Conservation (phyloP, 805 yeast genomes). For the Metschnikowia anglica region DNA sequence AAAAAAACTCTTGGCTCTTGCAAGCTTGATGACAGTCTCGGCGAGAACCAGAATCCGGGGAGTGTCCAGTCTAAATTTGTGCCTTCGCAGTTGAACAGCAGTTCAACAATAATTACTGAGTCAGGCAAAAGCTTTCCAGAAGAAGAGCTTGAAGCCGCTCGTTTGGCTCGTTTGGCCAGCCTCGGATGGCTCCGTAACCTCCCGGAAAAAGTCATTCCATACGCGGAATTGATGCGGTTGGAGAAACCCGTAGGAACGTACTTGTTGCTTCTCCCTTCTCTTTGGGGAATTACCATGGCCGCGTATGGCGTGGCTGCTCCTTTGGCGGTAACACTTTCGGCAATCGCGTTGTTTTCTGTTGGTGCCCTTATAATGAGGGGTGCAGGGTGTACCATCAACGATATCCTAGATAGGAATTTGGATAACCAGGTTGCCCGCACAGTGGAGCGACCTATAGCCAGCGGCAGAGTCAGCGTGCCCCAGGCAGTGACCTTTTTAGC, state of each 20-base stretch:
- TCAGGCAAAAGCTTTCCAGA: slow-evolving; percentile 25
- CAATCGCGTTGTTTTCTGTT: slow-evolving; percentile 67
- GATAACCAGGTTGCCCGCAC: slow-evolving; percentile 89
- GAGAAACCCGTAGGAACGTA: slow-evolving; percentile 97
- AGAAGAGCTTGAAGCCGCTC: slow-evolving; percentile 51
- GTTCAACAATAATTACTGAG: not conserved
- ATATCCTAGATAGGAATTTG: slow-evolving; percentile 76
- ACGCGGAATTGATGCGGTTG: slow-evolving; percentile 85
- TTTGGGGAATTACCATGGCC: slow-evolving; percentile 93
- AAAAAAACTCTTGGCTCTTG: not conserved
- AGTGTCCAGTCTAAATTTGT: not conserved
- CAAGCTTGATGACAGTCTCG: not conserved
- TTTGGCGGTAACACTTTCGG: slow-evolving; percentile 55
- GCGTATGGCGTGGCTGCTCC: slow-evolving; percentile 74
- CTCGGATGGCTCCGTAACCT: slow-evolving; percentile 53
- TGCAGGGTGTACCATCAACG: slow-evolving; percentile 96
- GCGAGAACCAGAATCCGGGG: not conserved
- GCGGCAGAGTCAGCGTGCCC: slow-evolving; percentile 69
- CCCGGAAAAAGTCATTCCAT: slow-evolving; percentile 79
- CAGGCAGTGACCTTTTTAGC: slow-evolving; percentile 72
- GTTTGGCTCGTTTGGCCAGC: slow-evolving; percentile 46
- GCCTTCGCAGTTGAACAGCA: not conserved
- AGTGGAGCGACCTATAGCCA: slow-evolving; percentile 86
- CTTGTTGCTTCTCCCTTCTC: slow-evolving; percentile 76
- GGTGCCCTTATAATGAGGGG: slow-evolving; percentile 95